Percentiles rank a stretch among this genome's conserved stretches.
Evolutionary conservation across 1,284 basidiomycete species (phyloP).

Genomic region (Moniliophthora roreri): DNA sequence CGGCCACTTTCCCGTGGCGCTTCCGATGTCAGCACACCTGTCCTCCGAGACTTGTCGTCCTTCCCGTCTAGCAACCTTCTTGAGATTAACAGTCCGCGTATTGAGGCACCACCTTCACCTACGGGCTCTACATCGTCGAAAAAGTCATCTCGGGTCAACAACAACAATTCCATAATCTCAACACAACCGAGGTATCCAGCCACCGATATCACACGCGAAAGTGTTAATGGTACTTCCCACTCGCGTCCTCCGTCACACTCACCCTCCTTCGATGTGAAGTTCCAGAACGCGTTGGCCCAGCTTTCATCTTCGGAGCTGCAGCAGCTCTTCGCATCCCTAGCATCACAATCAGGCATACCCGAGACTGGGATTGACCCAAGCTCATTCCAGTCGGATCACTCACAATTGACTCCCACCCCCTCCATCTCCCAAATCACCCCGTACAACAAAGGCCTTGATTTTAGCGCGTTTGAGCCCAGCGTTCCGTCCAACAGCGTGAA

Average conservation of each 20-base stretch:
- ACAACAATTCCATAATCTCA: slow-evolving; percentile 17
- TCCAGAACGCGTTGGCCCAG: slow-evolving; percentile 64
- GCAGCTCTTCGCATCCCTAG: slow-evolving; percentile 62
- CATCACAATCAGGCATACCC: slow-evolving; percentile 23
- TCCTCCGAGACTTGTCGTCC: slow-evolving; percentile 14
- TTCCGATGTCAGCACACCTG: slow-evolving; percentile 17
- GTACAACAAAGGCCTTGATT: slow-evolving; percentile 10
- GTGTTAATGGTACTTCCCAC: slow-evolving; percentile 28
- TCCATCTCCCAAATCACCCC: slow-evolving; percentile 9
- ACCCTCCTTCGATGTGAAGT: slow-evolving; percentile 42
- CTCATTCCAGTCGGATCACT: slow-evolving; percentile 3
- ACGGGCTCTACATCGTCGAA: slow-evolving; percentile 10
- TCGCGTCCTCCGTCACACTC: slow-evolving; percentile 19
- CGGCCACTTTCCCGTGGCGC: slow-evolving; percentile 25
- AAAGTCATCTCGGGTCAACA: slow-evolving; percentile 4
- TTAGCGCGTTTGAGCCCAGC: slow-evolving; percentile 10
- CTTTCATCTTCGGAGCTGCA: slow-evolving; percentile 70
- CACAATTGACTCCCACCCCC: slow-evolving; percentile 1
- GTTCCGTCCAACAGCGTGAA: slow-evolving; percentile 15
- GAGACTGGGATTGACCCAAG: neutral
- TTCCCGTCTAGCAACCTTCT: slow-evolving; percentile 3
- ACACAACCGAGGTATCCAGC: slow-evolving; percentile 20
- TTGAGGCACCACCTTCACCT: slow-evolving; percentile 14
- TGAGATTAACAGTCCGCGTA: slow-evolving; percentile 7
- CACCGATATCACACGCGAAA: slow-evolving; percentile 21